Conservation (phyloP, 2,329 filamentous ascomycete species). For the Escovopsis sp. region DNA sequence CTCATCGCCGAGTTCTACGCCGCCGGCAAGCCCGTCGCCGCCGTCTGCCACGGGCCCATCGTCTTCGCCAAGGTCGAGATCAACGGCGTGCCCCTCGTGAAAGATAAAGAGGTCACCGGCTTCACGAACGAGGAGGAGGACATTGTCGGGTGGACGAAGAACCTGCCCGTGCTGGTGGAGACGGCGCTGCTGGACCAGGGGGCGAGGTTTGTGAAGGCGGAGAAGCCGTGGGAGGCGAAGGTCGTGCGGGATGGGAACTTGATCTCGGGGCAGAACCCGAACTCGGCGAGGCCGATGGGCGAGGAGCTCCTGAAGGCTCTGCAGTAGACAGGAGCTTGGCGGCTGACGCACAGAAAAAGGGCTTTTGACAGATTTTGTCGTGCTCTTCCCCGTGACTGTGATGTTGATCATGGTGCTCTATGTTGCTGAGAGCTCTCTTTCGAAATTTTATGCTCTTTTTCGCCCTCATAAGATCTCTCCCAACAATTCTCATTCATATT, state of each 20-base stretch:
- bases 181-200: slow-evolving; percentile 34
- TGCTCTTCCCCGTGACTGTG: no score
- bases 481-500: not conserved
- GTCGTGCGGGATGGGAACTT: slow-evolving; percentile 35
- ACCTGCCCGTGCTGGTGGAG: slow-evolving; percentile 45
- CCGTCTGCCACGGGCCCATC: slow-evolving; percentile 55
- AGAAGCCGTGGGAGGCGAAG: slow-evolving; percentile 31
- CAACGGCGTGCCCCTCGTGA: slow-evolving; percentile 37
- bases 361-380: no score
- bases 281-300: slow-evolving; percentile 33
- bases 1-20: slow-evolving; percentile 47
- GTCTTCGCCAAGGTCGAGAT: slow-evolving; percentile 43
- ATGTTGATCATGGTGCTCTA: no score
- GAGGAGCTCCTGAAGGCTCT: slow-evolving; percentile 32
- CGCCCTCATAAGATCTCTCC: no score
- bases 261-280: slow-evolving; percentile 44
- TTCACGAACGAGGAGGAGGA: slow-evolving; percentile 45
- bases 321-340: no score
- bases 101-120: slow-evolving; percentile 42
- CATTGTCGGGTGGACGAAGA: slow-evolving; percentile 30
- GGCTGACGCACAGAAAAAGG: no score
- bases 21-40: slow-evolving; percentile 45
- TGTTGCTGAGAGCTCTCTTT: no score
- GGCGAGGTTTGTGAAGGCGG: slow-evolving; percentile 40
- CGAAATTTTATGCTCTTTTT: no score